These are phyloP conservation scores for Rhizopus arrhizus DNA, from an alignment of 371 early-diverging fungal genomes.

Conservation along the genomic window DNA sequence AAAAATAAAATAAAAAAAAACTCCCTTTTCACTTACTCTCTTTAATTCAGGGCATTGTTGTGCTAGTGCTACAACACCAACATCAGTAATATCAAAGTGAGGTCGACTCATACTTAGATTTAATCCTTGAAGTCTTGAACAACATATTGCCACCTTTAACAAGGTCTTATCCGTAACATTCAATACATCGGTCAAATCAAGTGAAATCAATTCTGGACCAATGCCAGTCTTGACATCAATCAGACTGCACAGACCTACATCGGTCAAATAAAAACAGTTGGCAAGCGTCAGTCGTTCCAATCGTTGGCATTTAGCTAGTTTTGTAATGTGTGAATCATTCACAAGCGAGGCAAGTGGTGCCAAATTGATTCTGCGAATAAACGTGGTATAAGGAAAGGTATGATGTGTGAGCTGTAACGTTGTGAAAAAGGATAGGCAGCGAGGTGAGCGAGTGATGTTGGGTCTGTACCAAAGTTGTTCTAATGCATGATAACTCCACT, in stretches of 20 bases:
- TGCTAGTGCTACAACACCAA: constrained; percentile 33
- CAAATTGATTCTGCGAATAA: constrained; percentile 65
- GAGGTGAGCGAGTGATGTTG: constrained; percentile 7
- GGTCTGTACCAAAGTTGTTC: constrained; percentile 60
- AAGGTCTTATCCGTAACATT: constrained; percentile 40
- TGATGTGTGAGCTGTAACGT: constrained; percentile 25
- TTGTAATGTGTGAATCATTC: constrained; percentile 42
- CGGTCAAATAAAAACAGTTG: constrained; percentile 52
- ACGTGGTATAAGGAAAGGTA: constrained; percentile 53
- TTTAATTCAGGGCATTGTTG: constrained; percentile 32
- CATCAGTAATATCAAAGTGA: constrained; percentile 39
- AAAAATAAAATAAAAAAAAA: constrained; percentile 1
- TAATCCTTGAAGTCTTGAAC: constrained; percentile 48
- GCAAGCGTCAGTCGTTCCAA: constrained; percentile 63
- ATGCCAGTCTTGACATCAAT: constrained; percentile 25
- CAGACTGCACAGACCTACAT: constrained; percentile 50
- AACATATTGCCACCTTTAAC: constrained; percentile 32
- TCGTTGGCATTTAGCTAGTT: constrained; percentile 50
- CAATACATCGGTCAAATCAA: constrained; percentile 46
- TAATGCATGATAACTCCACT: constrained; percentile 50
- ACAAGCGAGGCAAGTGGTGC: constrained; percentile 48
- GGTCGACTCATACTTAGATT: constrained; percentile 49
- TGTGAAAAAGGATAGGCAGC: constrained; percentile 32
- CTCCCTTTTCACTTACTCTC: constrained; percentile 34
- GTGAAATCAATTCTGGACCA: constrained; percentile 36